Evolutionary conservation across 306 rosid species (phyloP).

Genomic region (Mimosa bimucronata): DNA sequence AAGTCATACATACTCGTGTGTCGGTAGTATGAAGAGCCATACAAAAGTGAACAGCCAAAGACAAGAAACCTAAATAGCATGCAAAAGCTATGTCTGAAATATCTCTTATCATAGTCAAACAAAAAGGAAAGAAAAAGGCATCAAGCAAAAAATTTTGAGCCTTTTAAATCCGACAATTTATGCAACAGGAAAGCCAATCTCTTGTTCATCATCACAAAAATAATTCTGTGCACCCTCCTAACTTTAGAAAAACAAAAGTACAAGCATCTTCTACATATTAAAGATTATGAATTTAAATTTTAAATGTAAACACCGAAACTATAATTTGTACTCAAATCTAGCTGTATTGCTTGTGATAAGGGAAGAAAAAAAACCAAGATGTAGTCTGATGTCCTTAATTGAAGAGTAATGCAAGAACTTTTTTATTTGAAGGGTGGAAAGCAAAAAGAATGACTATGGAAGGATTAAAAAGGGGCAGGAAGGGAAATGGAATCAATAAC

Average conservation of each 20-base stretch:
- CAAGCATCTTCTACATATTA: background rate
- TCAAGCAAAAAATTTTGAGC: background rate
- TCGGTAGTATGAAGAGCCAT: constrained; percentile 10
- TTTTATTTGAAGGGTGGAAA: background rate
- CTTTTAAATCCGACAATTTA: background rate
- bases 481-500: background rate
- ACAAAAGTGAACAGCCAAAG: constrained; percentile 10
- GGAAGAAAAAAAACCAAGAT: background rate
- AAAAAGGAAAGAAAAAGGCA: background rate
- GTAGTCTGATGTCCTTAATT: constrained; percentile 10
- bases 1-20: background rate
- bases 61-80: constrained; percentile 28
- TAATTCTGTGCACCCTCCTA: background rate
- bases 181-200: background rate
- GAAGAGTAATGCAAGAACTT: constrained; percentile 18
- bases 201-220: background rate
- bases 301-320: constrained; percentile 21
- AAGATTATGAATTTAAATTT: background rate
- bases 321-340: constrained; percentile 29
- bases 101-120: background rate
- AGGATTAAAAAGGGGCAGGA: background rate
- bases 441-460: background rate
- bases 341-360: background rate
- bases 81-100: constrained; percentile 16
- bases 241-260: background rate